A percentile compares a stretch with the other conserved stretches of the same genome.
Evolutionary conservation across 805 yeast species (phyloP).

Genomic region (Hanseniaspora thailandica): DNA sequence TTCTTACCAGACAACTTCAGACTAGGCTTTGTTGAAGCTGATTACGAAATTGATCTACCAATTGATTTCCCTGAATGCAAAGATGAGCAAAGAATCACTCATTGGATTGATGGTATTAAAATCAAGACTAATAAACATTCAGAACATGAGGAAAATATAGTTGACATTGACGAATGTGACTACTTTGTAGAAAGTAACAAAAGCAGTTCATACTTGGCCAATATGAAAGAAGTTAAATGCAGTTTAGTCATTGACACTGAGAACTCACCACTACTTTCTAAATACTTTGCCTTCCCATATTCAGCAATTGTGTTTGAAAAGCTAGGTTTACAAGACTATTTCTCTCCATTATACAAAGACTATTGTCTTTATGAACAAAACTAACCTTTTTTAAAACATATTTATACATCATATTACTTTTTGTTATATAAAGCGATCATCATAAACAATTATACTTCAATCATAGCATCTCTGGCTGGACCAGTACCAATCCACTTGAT

Average conservation of each 20-base stretch:
- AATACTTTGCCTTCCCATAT: slow-evolving; percentile 42
- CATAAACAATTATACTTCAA: slow-evolving; percentile 37
- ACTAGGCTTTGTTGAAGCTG: slow-evolving; percentile 57
- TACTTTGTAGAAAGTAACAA: slow-evolving; percentile 50
- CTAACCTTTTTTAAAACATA: no score
- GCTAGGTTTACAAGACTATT: slow-evolving; percentile 17
- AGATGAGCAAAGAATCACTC: slow-evolving; percentile 10
- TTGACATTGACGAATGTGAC: slow-evolving; percentile 44
- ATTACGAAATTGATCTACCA: slow-evolving; percentile 79
- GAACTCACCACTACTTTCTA: slow-evolving; percentile 15
- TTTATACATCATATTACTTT: no score
- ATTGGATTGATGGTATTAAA: slow-evolving; percentile 31
- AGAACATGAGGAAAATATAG: slow-evolving; percentile 45
- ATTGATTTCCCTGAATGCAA: slow-evolving; percentile 60
- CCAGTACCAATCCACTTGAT: slow-evolving; percentile 98
- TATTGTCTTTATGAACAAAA: slow-evolving; percentile 37
- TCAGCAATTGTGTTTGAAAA: slow-evolving; percentile 22
- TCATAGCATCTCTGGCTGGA: slow-evolving; percentile 90
- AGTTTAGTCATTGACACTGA: slow-evolving; percentile 37
- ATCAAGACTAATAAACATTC: no score
- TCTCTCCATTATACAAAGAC: slow-evolving; percentile 36
- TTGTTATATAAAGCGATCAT: no score
- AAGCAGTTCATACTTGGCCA: not conserved
- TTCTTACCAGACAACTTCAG: slow-evolving; percentile 57
- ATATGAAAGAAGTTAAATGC: slow-evolving; percentile 22